Percentiles rank a stretch among this genome's conserved stretches.
phyloP scores from a whole-genome alignment of 2,329 filamentous ascomycete species.

The Ophiostoma himal-ulmi region DNA sequence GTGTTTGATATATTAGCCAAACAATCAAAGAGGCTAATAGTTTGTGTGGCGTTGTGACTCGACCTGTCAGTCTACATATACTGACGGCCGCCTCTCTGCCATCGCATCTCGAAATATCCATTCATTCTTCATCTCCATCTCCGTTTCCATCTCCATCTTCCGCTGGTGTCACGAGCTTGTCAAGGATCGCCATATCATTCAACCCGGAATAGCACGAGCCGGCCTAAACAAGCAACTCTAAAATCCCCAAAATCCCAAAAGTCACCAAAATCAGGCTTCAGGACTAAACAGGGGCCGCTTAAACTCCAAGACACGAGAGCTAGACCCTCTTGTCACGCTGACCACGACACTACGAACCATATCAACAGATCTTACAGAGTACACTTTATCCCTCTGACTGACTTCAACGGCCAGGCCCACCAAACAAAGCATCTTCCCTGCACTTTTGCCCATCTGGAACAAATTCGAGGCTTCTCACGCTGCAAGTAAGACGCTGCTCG shows the following conservation, averaged over 20 bases:
- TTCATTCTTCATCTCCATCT: neutral
- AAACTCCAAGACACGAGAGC: neutral
- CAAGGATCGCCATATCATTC: neutral
- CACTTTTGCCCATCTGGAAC: neutral
- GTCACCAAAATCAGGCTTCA: too few relatives aligned
- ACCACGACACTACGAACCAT: neutral
- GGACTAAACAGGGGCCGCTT: neutral
- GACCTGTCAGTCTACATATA: neutral
- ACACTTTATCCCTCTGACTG: neutral
- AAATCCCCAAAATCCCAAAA: neutral
- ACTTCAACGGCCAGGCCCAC: conserved; percentile 8
- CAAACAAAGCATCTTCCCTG: conserved; percentile 4
- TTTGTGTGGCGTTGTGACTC: neutral
- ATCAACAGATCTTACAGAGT: neutral
- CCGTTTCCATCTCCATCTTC: neutral
- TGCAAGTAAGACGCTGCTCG: conserved; percentile 7
- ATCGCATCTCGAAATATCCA: neutral
- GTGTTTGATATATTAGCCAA: neutral
- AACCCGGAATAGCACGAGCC: neutral
- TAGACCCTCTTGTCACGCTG: too few relatives aligned
- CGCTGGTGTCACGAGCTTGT: neutral
- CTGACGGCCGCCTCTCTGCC: neutral
- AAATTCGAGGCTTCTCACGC: conserved; percentile 1
- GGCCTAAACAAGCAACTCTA: neutral
- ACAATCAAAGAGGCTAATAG: neutral